These are phyloP conservation scores for Hyphodiscus hymeniophilus DNA, from an alignment of 495 filamentous ascomycete genomes.

Conservation along the genomic window DNA sequence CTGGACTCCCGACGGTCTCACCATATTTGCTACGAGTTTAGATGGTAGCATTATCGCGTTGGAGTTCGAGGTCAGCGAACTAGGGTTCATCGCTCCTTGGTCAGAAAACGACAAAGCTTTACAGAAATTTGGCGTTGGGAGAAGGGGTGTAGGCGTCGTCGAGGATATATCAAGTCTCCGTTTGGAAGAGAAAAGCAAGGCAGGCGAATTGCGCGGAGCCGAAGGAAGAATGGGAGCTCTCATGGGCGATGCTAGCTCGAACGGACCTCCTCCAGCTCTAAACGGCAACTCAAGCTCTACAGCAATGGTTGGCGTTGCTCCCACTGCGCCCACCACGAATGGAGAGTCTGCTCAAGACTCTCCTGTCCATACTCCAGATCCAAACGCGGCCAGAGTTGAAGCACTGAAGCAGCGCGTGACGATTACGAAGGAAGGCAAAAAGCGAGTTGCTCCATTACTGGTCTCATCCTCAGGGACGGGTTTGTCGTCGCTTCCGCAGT, in stretches of 20 bases:
- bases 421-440: conserved; percentile 94
- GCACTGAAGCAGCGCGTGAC: conserved; percentile 83
- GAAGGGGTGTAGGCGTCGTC: conserved; percentile 77
- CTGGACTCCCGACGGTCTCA: conserved; percentile 89
- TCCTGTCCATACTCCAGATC: conserved; percentile 30
- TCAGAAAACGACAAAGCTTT: conserved; percentile 89
- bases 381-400: conserved; percentile 60
- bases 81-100: conserved; percentile 62
- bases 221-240: conserved; percentile 94
- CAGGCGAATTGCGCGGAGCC: conserved; percentile 76
- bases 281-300: conserved; percentile 18
- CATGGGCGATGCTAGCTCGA: conserved; percentile 68
- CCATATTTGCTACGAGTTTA: conserved; percentile 73
- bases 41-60: conserved; percentile 80
- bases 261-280: conserved; percentile 5
- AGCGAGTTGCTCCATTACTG: conserved; percentile 84
- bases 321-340: conserved; percentile 14
- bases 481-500: conserved; percentile 79
- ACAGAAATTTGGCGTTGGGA: conserved; percentile 82
- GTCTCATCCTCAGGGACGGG: conserved; percentile 78
- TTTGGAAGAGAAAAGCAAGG: conserved; percentile 87
- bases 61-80: conserved; percentile 61
- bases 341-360: conserved; percentile 6
- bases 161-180: conserved; percentile 82
- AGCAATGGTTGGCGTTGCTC: conserved; percentile 8